Evolutionary conservation across 2,329 filamentous ascomycete species (phyloP).

Genomic region (Tolypocladium tundrense): DNA sequence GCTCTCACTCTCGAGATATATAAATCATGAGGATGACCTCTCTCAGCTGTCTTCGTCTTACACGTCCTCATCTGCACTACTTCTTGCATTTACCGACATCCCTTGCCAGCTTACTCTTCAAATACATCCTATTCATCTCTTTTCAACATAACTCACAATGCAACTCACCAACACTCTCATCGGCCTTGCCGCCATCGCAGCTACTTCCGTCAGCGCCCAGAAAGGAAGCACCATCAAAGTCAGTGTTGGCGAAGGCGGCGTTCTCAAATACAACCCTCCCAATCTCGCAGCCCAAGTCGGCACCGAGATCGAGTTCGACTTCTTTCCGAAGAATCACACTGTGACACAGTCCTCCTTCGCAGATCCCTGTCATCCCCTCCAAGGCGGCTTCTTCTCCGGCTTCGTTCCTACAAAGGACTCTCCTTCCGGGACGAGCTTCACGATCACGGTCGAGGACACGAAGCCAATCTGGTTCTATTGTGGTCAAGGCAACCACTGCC

Average conservation of each 20-base stretch:
- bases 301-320: neutral
- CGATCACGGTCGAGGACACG: constrained; percentile 19
- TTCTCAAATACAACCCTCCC: neutral
- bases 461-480: constrained; percentile 55
- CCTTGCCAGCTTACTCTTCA: neutral
- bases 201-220: neutral
- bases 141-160: neutral
- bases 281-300: neutral
- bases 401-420: constrained; percentile 27
- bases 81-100: neutral
- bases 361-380: neutral
- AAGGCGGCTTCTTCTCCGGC: neutral
- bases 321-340: neutral
- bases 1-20: neutral
- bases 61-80: neutral
- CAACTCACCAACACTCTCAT: neutral
- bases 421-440: constrained; percentile 10
- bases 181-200: neutral
- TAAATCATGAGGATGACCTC: neutral
- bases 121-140: neutral
- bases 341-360: neutral
- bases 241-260: neutral
- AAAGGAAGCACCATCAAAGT: neutral
- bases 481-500: constrained; percentile 44
- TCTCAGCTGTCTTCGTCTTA: neutral